phyloP scores from a whole-genome alignment of 1,284 basidiomycete genomes.

The Bondarzewia mesenterica region DNA sequence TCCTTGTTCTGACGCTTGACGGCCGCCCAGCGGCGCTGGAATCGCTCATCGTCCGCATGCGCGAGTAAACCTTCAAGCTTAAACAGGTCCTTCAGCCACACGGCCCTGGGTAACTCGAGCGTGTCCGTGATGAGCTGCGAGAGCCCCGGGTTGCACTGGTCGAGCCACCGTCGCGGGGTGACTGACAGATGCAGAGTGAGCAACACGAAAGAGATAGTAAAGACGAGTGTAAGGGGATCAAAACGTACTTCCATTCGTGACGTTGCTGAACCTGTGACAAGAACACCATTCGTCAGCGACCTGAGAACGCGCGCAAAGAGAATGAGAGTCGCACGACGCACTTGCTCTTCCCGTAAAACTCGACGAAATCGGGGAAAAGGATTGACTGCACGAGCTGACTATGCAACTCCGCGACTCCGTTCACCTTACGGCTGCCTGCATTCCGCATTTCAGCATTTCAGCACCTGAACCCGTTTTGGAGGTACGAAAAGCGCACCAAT shows the following conservation, averaged over 20 bases:
- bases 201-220: slow-evolving; percentile 7
- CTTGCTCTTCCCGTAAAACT: slow-evolving; percentile 76
- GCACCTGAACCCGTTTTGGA: too few species aligned
- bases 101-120: slow-evolving; percentile 62
- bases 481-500: slow-evolving; percentile 46
- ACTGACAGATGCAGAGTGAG: slow-evolving; percentile 35
- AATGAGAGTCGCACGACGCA: slow-evolving; percentile 24
- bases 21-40: slow-evolving; percentile 73
- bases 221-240: slow-evolving; percentile 14
- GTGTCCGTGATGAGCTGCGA: slow-evolving; percentile 78
- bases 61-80: slow-evolving; percentile 64
- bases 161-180: slow-evolving; percentile 83
- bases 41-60: slow-evolving; percentile 61
- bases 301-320: background rate
- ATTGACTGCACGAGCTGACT: slow-evolving; percentile 69
- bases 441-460: too few species aligned
- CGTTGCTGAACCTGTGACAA: slow-evolving; percentile 57
- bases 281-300: background rate
- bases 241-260: slow-evolving; percentile 81
- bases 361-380: slow-evolving; percentile 88
- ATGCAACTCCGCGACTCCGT: slow-evolving; percentile 91
- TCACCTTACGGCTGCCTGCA: slow-evolving; percentile 75
- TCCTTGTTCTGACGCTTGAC: slow-evolving; percentile 87
- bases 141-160: slow-evolving; percentile 87
- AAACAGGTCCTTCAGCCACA: slow-evolving; percentile 76